phyloP scores from a whole-genome alignment of 129 eudicot species.

The Pittosporum tobira region DNA sequence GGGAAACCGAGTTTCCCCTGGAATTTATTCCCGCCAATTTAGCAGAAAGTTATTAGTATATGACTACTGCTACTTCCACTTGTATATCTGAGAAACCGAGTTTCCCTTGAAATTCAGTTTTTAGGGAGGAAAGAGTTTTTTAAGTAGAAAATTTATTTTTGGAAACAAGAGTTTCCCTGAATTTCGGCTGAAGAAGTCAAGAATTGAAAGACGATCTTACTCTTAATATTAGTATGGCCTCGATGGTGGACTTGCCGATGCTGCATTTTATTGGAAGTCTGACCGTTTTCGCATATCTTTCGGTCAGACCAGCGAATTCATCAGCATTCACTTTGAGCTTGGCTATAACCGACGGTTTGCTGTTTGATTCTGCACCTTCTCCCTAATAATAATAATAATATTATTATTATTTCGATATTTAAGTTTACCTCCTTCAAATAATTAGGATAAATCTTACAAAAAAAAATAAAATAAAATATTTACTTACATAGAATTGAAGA shows the following conservation, averaged over 20 bases:
- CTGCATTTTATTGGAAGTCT: slow-evolving; percentile 34
- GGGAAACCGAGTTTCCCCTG: too few species aligned
- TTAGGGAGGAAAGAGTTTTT: too few species aligned
- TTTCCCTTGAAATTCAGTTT: too few species aligned
- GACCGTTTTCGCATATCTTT: slow-evolving; percentile 25
- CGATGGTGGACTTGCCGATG: slow-evolving; percentile 26
- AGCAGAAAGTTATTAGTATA: not conserved
- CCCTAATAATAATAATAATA: slow-evolving; percentile 46
- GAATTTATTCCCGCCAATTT: too few species aligned
- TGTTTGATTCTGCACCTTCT: slow-evolving; percentile 20
- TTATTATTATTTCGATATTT: slow-evolving; percentile 15
- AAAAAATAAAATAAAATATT: too few species aligned
- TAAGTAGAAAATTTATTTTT: too few species aligned
- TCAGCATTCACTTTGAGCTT: slow-evolving; percentile 27
- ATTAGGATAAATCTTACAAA: too few species aligned
- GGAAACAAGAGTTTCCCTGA: too few species aligned
- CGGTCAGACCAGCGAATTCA: slow-evolving; percentile 18
- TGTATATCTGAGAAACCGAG: too few species aligned
- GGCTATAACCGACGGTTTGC: slow-evolving; percentile 27
- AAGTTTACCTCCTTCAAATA: slow-evolving; percentile 17
- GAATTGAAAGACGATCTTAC: not conserved
- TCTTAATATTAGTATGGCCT: slow-evolving; percentile 34
- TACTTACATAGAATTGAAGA: slow-evolving; percentile 40
- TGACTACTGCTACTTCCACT: too few species aligned
- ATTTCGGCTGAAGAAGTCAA: too few species aligned